A percentile compares a stretch with the other conserved stretches of the same genome.
These are phyloP conservation scores for Elaphomyces granulatus DNA, from an alignment of 495 filamentous ascomycete species.

Conservation along the genomic window DNA sequence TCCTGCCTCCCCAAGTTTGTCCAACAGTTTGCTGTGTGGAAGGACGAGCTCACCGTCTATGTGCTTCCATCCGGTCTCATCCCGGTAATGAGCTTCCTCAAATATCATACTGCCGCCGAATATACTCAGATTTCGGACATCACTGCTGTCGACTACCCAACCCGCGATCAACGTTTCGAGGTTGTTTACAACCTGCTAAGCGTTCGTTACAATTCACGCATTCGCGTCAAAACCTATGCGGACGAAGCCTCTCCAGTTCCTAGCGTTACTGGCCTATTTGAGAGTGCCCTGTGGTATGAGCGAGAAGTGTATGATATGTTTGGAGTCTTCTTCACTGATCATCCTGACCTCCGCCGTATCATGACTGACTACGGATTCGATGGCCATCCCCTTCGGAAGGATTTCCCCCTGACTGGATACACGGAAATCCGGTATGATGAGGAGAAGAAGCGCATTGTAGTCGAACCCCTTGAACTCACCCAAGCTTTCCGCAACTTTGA, in stretches of 20 bases:
- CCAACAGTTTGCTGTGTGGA: slow-evolving; percentile 99
- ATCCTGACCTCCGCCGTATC: slow-evolving; percentile 93
- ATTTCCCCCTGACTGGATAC: slow-evolving; percentile 97
- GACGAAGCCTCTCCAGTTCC: slow-evolving; percentile 94
- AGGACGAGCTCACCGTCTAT: slow-evolving; percentile 93
- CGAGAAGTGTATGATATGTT: slow-evolving; percentile 96
- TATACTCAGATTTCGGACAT: slow-evolving; percentile 88
- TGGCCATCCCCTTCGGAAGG: slow-evolving; percentile 92
- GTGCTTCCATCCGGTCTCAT: slow-evolving; percentile 76
- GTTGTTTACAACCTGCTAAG: slow-evolving; percentile 96
- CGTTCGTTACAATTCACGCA: slow-evolving; percentile 87
- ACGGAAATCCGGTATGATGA: slow-evolving; percentile 97
- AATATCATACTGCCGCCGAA: slow-evolving; percentile 93
- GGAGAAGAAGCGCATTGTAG: slow-evolving; percentile 98
- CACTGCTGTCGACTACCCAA: slow-evolving; percentile 91
- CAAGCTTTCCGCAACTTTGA: slow-evolving; percentile 99
- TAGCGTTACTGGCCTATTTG: slow-evolving; percentile 68
- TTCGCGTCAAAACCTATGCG: slow-evolving; percentile 97
- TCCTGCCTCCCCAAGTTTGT: slow-evolving; percentile 94
- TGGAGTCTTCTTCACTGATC: slow-evolving; percentile 88
- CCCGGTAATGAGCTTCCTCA: slow-evolving; percentile 88
- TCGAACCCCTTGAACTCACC: slow-evolving; percentile 91
- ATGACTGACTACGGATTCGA: slow-evolving; percentile 99
- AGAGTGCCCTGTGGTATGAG: slow-evolving; percentile 98
- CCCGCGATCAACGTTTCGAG: slow-evolving; percentile 87